Evolutionary conservation across 805 yeast genomes (phyloP), one percentile per base, ranked within the genome.

Genomic region (Candida sonorensis): DNA sequence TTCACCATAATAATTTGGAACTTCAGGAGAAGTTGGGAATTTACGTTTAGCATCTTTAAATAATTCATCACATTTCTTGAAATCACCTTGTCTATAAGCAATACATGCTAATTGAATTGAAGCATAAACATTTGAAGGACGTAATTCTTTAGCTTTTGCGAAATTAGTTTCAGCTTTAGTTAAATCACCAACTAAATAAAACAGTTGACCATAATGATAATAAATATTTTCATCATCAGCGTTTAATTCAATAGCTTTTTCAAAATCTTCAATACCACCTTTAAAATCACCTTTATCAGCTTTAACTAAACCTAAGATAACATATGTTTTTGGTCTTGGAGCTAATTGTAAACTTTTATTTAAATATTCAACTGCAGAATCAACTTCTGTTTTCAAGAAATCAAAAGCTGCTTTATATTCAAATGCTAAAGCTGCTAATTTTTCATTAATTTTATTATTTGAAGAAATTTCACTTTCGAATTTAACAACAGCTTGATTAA

Each of bases 1-100:
- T 66, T 92, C 98, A 53, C 97, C 98, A 55, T 79, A 87, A 62
- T 87, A 92, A 67, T 86, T 88, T 65, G 92, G 94, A 48, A 87
- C 81, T 59, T 86, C 96, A 35, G 97, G 85, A 33, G 82, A 72
- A 16, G 88, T 73, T 46, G 95, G 88, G 74, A 85, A 85, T 57
- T 70, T 70, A 57, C 69, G 66, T 51, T 73, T 76, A 23, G 90
- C 86, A 39, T 71, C 77, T 40, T 72, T 69, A 62, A 86, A 86
- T 32, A 52, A 41, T 43, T 71, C 68, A 54, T 75, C 79, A 45
- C 90, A 77, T 31, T 68, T 74, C 23, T 64, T 69, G 33, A 66
- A 57, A 27, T 72, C 63, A 33, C 82, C 84, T 55, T 74, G 73
- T 66, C 87, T 83, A 72, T 88, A 88, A 41, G 82, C 75, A 48